Conservation (phyloP, 2,329 filamentous ascomycete genomes). For the Cytospora mali region DNA sequence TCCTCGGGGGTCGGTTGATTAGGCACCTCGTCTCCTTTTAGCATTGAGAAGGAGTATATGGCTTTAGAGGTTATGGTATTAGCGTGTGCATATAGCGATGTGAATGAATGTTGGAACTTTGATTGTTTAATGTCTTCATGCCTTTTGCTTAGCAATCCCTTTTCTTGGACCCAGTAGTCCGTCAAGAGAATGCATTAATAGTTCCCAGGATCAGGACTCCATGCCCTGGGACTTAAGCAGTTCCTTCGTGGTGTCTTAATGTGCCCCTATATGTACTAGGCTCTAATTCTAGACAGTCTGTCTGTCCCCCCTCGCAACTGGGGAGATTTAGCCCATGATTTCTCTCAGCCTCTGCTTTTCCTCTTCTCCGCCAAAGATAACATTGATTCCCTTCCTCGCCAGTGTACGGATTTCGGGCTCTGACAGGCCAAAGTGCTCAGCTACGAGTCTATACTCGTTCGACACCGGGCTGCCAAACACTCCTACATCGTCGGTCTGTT, state of each 20-base stretch:
- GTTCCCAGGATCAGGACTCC: too few relatives aligned
- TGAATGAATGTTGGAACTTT: background rate
- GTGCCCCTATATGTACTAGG: background rate
- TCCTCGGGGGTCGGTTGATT: background rate
- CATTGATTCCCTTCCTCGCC: constrained; percentile 61
- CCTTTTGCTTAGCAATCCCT: background rate
- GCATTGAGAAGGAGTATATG: constrained; percentile 1
- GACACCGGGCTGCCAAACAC: constrained; percentile 77
- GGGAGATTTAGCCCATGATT: constrained; percentile 46
- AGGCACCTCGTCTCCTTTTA: background rate
- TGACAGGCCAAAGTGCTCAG: constrained; percentile 66
- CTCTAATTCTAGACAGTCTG: background rate
- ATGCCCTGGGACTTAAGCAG: background rate
- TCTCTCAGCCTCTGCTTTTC: constrained; percentile 61
- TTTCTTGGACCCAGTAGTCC: background rate
- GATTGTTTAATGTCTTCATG: background rate
- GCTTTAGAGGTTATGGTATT: background rate
- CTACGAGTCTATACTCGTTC: constrained; percentile 75
- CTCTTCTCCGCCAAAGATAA: constrained; percentile 66
- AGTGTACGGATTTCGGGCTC: constrained; percentile 52
- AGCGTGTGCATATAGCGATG: constrained; percentile 22
- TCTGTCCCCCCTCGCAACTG: too few relatives aligned
- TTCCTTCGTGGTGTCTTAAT: background rate
- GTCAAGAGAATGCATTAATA: too few relatives aligned
- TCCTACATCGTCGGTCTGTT: constrained; percentile 79